Evolutionary conservation across 208 protist genomes (phyloP).

Genomic region (Angomonas ambiguus): DNA sequence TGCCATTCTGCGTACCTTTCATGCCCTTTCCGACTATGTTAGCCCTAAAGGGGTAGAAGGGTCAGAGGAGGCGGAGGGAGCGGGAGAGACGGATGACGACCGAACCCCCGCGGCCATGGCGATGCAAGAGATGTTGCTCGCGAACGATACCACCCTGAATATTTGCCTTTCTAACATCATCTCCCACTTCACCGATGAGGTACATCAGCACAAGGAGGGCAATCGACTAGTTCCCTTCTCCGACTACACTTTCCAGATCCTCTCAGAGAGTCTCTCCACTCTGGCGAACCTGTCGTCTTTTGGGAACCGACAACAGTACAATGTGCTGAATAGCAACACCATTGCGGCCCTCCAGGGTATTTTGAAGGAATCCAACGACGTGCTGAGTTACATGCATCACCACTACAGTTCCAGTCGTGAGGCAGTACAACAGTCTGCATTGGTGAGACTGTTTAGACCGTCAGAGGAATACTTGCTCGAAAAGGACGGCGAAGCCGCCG

Average conservation of each 20-base stretch:
- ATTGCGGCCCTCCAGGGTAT: slow-evolving; percentile 63
- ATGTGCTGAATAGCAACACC: slow-evolving; percentile 53
- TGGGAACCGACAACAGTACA: slow-evolving; percentile 6
- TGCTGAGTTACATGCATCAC: slow-evolving; percentile 23
- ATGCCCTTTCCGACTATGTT: not conserved
- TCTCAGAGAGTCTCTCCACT: not conserved
- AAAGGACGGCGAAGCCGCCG: not conserved
- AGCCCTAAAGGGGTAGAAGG: not conserved
- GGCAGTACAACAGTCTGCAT: not conserved
- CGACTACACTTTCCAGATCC: not conserved
- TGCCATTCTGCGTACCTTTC: not conserved
- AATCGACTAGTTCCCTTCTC: not conserved
- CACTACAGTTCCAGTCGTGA: not conserved
- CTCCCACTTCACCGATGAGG: not conserved
- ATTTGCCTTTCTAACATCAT: not conserved
- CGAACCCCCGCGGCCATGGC: not conserved
- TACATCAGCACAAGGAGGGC: not conserved
- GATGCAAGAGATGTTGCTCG: not conserved
- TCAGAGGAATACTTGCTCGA: not conserved
- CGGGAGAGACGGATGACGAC: no score
- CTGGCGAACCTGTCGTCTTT: not conserved
- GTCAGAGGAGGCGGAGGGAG: no score
- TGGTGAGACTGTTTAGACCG: not conserved
- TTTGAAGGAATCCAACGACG: slow-evolving; percentile 32
- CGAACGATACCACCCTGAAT: not conserved